Evolutionary conservation across 2,329 filamentous ascomycete species (phyloP).

Genomic region (Fusarium illudens): DNA sequence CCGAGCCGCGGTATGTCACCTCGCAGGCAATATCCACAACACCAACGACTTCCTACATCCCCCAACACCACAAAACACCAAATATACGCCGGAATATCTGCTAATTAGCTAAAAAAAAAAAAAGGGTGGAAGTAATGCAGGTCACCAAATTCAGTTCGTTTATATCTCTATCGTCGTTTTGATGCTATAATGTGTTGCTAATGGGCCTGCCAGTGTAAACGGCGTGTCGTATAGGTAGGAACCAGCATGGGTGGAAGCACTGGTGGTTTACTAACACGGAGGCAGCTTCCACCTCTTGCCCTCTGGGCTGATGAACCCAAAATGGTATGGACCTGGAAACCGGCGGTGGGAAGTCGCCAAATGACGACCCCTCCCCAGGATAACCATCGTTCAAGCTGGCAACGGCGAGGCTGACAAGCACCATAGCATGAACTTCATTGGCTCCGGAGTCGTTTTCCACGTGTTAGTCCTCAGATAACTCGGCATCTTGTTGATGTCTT

Average conservation of each 20-base stretch:
- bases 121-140: constrained; percentile 43
- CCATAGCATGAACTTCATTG: constrained; percentile 71
- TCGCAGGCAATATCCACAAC: constrained; percentile 14
- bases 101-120: constrained; percentile 33
- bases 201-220: constrained; percentile 37
- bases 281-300: constrained; percentile 69
- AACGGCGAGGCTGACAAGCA: constrained; percentile 39
- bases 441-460: constrained; percentile 73
- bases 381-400: constrained; percentile 20
- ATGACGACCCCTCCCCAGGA: no score
- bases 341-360: no score
- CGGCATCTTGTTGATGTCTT: constrained; percentile 33
- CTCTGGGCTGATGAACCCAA: constrained; percentile 76
- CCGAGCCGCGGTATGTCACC: constrained; percentile 46
- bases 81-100: constrained; percentile 28
- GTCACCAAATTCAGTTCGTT: constrained; percentile 25
- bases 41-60: constrained; percentile 24
- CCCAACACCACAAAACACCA: constrained; percentile 21
- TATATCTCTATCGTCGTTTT: neutral
- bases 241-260: constrained; percentile 18
- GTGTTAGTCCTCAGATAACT: constrained; percentile 48
- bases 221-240: constrained; percentile 50
- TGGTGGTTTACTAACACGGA: constrained; percentile 30
- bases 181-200: constrained; percentile 17
- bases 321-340: no score